Evolutionary conservation across 2,329 filamentous ascomycete genomes (phyloP), one percentile per base, ranked within the genome.

Genomic region (Cladosporium sp.): DNA sequence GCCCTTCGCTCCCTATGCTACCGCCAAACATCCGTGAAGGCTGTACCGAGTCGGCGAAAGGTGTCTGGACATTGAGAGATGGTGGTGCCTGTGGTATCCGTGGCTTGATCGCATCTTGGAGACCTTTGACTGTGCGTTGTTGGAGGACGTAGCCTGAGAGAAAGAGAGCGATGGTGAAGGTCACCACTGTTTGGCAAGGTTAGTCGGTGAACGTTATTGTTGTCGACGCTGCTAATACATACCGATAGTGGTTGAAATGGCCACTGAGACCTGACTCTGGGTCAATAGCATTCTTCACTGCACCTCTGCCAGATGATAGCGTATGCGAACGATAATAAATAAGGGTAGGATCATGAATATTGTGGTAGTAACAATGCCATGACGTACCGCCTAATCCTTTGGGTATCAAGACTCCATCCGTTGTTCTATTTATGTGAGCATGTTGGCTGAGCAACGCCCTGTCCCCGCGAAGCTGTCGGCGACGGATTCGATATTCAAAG

Each of bases 71-170:
- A 40, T 60, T 56, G 30, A 30, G 50, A 3, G 54, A 61, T 3
- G 70, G 68, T 5, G 76, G 68, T 17, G 75, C 73, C 57, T 73
- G 72, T 0, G 78, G 78, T 55, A 69, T 78, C 73, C 63, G 80
- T 52, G 80, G 82, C 65, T 82, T 82, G 67, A 96, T 87, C 17
- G 89, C 89, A 58, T 81, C 78, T 67, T 93, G 89, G 34, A 97
- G 82, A 66, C 88, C 87, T 62, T 83, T 84, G 4, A 96, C 84
- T 0, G 91, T 94, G 67, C 90, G 85, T 74, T 97, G 92, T 69
- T 97, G 92, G 55, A 96, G 82, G 3, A 87, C 83, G 73, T 95
- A 96, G 68, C 92, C 92, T 54, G 89, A 91, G 34, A 96, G 80
- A 73, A 97, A 97, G 25, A 97, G 85, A 4, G 92, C 84, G 38